phyloP scores from a whole-genome alignment of 768 basidiomycete species.

The Austroboletus eburneus region DNA sequence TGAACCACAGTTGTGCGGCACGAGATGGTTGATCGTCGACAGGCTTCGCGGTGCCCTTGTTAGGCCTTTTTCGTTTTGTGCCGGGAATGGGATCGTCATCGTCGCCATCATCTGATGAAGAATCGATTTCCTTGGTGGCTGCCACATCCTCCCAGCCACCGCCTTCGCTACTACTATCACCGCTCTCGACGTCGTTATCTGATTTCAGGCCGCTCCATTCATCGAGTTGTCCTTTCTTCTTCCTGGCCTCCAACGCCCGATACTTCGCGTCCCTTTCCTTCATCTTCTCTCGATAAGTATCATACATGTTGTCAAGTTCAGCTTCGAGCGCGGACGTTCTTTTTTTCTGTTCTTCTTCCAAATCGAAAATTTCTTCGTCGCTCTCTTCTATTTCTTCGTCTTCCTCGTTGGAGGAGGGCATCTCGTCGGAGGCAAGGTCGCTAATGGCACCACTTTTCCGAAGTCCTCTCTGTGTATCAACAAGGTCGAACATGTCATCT shows the following conservation, averaged over 20 bases:
- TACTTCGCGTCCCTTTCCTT: conserved; percentile 84
- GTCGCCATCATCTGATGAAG: conserved; percentile 53
- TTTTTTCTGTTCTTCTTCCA: conserved; percentile 66
- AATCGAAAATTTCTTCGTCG: conserved; percentile 47
- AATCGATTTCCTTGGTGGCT: conserved; percentile 45
- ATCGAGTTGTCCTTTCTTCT: conserved; percentile 68
- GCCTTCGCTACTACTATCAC: conserved; percentile 36
- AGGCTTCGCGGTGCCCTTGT: conserved; percentile 36
- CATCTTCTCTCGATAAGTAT: conserved; percentile 76
- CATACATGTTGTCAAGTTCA: conserved; percentile 88
- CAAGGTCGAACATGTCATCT: conserved; percentile 87
- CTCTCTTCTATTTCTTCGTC: conserved; percentile 27
- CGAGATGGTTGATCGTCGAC: conserved; percentile 39
- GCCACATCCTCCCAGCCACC: conserved; percentile 75
- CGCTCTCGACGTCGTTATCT: conserved; percentile 37
- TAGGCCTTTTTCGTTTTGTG: conserved; percentile 41
- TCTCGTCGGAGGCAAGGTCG: conserved; percentile 40
- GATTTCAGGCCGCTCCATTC: conserved; percentile 76
- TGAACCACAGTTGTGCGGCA: conserved; percentile 89
- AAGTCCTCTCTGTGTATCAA: conserved; percentile 48
- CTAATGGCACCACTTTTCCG: conserved; percentile 39
- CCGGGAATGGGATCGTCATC: conserved; percentile 29
- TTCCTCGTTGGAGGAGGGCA: conserved; percentile 42
- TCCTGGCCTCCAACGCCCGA: conserved; percentile 74
- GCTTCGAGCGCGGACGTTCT: conserved; percentile 65